Percentiles rank a stretch among this genome's conserved stretches.
Conservation (phyloP, 176 grass and related monocot genomes). For the Tuctoria greenei region DNA sequence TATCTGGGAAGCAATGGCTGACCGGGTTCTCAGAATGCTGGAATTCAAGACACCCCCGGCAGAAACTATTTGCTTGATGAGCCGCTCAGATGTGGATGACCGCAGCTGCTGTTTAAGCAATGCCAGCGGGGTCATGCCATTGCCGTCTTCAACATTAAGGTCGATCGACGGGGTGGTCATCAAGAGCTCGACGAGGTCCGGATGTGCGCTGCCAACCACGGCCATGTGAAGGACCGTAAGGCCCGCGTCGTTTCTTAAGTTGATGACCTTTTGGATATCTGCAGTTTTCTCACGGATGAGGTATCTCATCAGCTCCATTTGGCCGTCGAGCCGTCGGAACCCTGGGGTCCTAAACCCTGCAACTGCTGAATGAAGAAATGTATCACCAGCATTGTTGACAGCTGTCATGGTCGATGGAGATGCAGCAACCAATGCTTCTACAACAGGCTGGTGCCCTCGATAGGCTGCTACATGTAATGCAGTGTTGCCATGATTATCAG, state of each 20-base stretch:
- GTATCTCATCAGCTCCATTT: slow-evolving; percentile 77
- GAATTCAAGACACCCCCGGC: slow-evolving; percentile 80
- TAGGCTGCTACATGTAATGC: slow-evolving; percentile 89
- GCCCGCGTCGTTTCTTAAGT: slow-evolving; percentile 68
- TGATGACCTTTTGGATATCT: slow-evolving; percentile 67
- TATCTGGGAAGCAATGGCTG: slow-evolving; percentile 61
- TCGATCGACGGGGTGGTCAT: slow-evolving; percentile 61
- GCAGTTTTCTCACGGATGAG: slow-evolving; percentile 43
- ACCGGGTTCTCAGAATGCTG: slow-evolving; percentile 49
- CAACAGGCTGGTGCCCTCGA: slow-evolving; percentile 63
- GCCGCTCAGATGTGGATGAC: slow-evolving; percentile 63
- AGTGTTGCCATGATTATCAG: slow-evolving; percentile 85
- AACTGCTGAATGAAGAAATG: slow-evolving; percentile 90
- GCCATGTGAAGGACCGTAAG: slow-evolving; percentile 86
- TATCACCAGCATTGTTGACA: slow-evolving; percentile 67
- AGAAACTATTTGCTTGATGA: slow-evolving; percentile 76
- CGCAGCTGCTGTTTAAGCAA: slow-evolving; percentile 72
- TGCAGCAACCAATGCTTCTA: slow-evolving; percentile 54
- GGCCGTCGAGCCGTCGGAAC: slow-evolving; percentile 73
- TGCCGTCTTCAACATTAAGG: slow-evolving; percentile 62
- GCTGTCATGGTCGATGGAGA: slow-evolving; percentile 54
- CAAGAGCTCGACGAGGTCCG: slow-evolving; percentile 71
- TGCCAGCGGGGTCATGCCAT: slow-evolving; percentile 72
- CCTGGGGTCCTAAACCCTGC: slow-evolving; percentile 86
- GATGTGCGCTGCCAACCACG: slow-evolving; percentile 60